Percentiles rank a stretch among this genome's conserved stretches.
Conservation (phyloP, 352 stramenopile species). For the Phytopythium oedochilum region DNA sequence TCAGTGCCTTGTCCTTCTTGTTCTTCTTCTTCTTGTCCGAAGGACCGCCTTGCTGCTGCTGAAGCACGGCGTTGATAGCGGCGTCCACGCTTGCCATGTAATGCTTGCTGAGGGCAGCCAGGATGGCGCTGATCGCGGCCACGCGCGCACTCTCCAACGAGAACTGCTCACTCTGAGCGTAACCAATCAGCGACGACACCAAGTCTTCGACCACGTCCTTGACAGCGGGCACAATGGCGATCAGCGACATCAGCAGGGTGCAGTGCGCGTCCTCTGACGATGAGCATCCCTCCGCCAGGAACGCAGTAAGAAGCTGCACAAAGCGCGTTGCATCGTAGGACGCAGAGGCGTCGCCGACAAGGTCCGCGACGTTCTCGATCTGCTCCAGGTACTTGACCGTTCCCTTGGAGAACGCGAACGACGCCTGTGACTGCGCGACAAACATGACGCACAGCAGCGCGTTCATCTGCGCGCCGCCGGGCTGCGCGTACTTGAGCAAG, state of each 20-base stretch:
- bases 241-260: conserved; percentile 31
- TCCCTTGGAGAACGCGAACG: conserved; percentile 44
- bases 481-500: conserved; percentile 70
- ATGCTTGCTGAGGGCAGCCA: conserved; percentile 58
- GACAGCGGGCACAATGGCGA: conserved; percentile 32
- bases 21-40: conserved; percentile 26
- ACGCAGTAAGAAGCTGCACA: conserved; percentile 44
- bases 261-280: conserved; percentile 31
- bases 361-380: conserved; percentile 65
- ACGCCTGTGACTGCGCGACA: conserved; percentile 66
- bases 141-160: conserved; percentile 28
- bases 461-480: conserved; percentile 55
- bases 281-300: conserved; percentile 41
- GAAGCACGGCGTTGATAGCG: conserved; percentile 23
- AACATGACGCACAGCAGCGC: conserved; percentile 74
- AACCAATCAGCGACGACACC: conserved; percentile 37
- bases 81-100: conserved; percentile 50
- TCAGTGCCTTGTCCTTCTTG: conserved; percentile 47
- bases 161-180: conserved; percentile 40
- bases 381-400: conserved; percentile 62
- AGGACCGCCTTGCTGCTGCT: not conserved
- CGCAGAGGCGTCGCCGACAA: conserved; percentile 49
- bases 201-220: conserved; percentile 50
- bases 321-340: conserved; percentile 79
- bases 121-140: conserved; percentile 31